A percentile compares a stretch with the other conserved stretches of the same genome.
phyloP scores from a whole-genome alignment of 305 asterid species.

The Caryopteris hybrid region DNA sequence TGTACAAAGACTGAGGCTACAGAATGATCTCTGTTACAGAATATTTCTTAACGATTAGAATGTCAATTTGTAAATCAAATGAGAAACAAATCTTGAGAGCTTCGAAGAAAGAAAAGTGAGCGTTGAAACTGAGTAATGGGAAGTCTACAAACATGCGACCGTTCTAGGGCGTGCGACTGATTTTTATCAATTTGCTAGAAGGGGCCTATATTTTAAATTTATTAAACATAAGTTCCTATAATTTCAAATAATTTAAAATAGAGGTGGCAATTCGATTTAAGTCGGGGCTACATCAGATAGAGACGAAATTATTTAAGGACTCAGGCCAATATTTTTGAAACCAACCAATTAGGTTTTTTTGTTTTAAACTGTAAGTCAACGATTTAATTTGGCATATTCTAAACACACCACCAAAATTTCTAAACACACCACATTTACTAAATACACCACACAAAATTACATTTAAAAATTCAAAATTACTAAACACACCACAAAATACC shows the following conservation, averaged over 20 bases:
- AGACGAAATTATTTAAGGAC: too few relatives aligned
- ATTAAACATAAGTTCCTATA: slow-evolving; percentile 5
- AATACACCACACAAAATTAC: too few relatives aligned
- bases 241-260: not conserved
- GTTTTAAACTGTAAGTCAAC: too few relatives aligned
- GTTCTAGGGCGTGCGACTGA: slow-evolving; percentile 20
- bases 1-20: not conserved
- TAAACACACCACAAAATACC: too few relatives aligned
- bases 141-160: slow-evolving; percentile 28
- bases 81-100: slow-evolving; percentile 14
- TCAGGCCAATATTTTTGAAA: too few relatives aligned
- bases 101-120: slow-evolving; percentile 13
- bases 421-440: too few relatives aligned
- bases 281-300: not conserved
- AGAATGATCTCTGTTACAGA: not conserved
- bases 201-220: slow-evolving; percentile 4
- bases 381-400: too few relatives aligned
- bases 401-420: too few relatives aligned
- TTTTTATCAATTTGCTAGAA: slow-evolving; percentile 17
- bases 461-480: too few relatives aligned
- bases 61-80: slow-evolving; percentile 1
- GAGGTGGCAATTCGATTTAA: not conserved
- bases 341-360: too few relatives aligned
- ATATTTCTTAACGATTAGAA: not conserved
- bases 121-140: slow-evolving; percentile 15